phyloP scores from a whole-genome alignment of 2,329 filamentous ascomycete species.

The Calonectria henricotiae region DNA sequence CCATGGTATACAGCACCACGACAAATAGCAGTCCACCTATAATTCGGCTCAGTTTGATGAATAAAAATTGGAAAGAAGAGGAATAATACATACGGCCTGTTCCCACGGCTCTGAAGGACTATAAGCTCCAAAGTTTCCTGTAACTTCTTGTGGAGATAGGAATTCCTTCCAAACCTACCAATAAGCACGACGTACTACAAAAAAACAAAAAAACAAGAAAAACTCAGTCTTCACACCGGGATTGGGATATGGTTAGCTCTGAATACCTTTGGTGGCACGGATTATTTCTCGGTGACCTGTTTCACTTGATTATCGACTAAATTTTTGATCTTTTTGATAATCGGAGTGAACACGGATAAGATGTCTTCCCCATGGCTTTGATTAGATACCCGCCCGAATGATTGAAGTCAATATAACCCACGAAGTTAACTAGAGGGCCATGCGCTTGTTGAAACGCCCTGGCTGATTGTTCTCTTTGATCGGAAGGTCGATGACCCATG shows the following conservation, averaged over 20 bases:
- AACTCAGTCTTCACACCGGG: neutral
- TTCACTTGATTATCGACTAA: slow-evolving; percentile 52
- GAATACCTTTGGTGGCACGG: slow-evolving; percentile 50
- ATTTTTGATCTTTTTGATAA: slow-evolving; percentile 41
- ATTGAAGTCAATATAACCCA: neutral
- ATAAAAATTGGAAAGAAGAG: accelerated
- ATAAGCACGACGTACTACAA: slow-evolving; percentile 59
- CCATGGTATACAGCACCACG: slow-evolving; percentile 56
- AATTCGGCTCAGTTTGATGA: neutral
- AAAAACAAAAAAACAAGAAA: too few species aligned
- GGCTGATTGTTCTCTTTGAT: neutral
- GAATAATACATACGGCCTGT: slow-evolving; percentile 55
- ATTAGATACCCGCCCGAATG: neutral
- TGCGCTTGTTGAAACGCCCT: slow-evolving; percentile 23
- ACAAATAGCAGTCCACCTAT: slow-evolving; percentile 58
- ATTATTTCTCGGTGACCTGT: slow-evolving; percentile 40
- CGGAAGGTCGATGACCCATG: slow-evolving; percentile 46
- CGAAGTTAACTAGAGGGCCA: slow-evolving; percentile 30
- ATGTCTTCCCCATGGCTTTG: slow-evolving; percentile 46
- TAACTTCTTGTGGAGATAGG: slow-evolving; percentile 52
- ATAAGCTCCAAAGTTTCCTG: slow-evolving; percentile 6
- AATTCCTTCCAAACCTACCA: slow-evolving; percentile 59
- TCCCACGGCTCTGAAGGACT: slow-evolving; percentile 54
- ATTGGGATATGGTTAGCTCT: neutral
- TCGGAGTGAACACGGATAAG: slow-evolving; percentile 44